Percentiles rank a stretch among this genome's conserved stretches.
These are phyloP conservation scores for Termitomyces sp. DNA, from an alignment of 768 basidiomycete species.

Conservation along the genomic window DNA sequence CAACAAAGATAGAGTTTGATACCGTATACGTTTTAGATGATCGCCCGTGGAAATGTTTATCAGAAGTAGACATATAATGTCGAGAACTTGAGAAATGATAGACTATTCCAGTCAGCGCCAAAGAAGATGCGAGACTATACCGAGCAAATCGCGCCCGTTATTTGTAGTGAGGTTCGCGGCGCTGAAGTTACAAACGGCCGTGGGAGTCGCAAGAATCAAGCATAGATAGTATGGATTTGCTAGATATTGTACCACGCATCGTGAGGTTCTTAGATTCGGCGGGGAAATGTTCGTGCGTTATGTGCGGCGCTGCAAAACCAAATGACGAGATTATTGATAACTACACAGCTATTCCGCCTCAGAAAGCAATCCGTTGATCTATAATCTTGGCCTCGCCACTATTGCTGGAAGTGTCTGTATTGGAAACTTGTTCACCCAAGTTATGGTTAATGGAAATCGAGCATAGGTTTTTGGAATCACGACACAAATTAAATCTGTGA, in stretches of 20 bases:
- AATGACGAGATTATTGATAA: background rate
- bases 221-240: background rate
- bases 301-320: conserved; percentile 7
- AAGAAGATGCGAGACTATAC: background rate
- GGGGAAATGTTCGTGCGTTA: background rate
- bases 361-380: background rate
- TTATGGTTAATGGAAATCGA: background rate
- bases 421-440: background rate
- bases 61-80: conserved; percentile 14
- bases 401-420: background rate
- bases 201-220: background rate
- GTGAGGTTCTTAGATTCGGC: too few species aligned
- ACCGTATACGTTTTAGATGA: conserved; percentile 2
- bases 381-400: background rate
- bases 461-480: background rate
- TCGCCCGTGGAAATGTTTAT: conserved; percentile 3
- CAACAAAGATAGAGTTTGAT: background rate
- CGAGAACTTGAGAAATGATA: conserved; percentile 14
- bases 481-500: background rate
- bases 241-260: background rate
- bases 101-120: background rate
- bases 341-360: background rate
- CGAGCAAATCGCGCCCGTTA: background rate
- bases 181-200: background rate
- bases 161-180: conserved; percentile 2